phyloP scores from a whole-genome alignment of 2,329 filamentous ascomycete species.

The Zymoseptoria crescenta region DNA sequence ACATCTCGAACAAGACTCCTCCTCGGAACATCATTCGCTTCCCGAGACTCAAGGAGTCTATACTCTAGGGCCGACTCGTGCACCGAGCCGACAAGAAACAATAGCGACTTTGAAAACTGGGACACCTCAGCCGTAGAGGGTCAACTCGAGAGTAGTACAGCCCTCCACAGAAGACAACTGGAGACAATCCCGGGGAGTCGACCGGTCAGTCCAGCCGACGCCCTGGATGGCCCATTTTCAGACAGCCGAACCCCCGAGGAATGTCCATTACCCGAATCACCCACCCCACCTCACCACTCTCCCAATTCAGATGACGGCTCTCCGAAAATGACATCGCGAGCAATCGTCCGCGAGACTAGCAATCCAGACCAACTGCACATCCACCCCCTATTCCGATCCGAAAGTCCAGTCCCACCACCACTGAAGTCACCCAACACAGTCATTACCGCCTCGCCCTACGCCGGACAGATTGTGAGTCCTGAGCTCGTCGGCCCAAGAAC shows the following conservation, averaged over 20 bases:
- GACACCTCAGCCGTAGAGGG: constrained; percentile 62
- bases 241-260: constrained; percentile 33
- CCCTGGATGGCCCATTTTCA: constrained; percentile 46
- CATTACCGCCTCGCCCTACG: constrained; percentile 62
- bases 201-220: constrained; percentile 55
- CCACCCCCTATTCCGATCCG: constrained; percentile 68
- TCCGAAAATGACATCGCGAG: constrained; percentile 10
- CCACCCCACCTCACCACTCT: constrained; percentile 3
- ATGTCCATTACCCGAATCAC: constrained; percentile 12
- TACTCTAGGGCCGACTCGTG: constrained; percentile 22
- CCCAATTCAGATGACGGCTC: not conserved
- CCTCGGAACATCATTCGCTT: constrained; percentile 45
- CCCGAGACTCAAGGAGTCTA: constrained; percentile 24
- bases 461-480: constrained; percentile 51
- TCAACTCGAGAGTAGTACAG: constrained; percentile 50
- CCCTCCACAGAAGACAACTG: constrained; percentile 46
- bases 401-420: constrained; percentile 58
- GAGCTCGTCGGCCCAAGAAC: constrained; percentile 19
- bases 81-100: constrained; percentile 32
- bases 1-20: constrained; percentile 52
- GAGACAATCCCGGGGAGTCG: constrained; percentile 66
- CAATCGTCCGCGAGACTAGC: constrained; percentile 5
- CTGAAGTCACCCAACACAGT: constrained; percentile 60
- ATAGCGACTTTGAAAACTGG: constrained; percentile 65
- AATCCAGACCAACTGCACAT: constrained; percentile 56